Evolutionary conservation across 345 rosid genomes (phyloP).

Genomic region (Ricinus communis): DNA sequence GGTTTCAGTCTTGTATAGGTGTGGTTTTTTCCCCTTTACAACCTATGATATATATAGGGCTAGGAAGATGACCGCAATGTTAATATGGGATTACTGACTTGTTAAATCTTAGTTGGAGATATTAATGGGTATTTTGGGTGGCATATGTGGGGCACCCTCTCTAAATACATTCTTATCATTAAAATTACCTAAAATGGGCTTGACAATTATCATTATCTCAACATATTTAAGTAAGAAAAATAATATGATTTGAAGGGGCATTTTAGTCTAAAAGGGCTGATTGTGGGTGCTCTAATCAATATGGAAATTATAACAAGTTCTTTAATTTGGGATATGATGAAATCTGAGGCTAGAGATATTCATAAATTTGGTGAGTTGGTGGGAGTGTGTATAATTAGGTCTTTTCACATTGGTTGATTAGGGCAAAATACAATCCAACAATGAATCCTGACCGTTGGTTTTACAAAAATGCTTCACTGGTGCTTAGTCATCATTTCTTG

Average conservation of each 20-base stretch:
- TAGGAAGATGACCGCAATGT: not conserved
- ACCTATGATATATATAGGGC: constrained; percentile 2
- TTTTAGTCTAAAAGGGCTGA: not conserved
- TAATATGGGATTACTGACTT: not conserved
- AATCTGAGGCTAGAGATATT: not conserved
- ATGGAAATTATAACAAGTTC: not conserved
- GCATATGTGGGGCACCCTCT: not conserved
- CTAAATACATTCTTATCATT: not conserved
- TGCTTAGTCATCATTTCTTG: too few species aligned
- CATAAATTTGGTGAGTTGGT: not conserved
- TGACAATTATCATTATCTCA: not conserved
- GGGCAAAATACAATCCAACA: too few species aligned
- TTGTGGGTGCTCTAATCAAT: not conserved
- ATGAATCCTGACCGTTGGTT: too few species aligned
- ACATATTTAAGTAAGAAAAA: not conserved
- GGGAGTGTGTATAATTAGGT: too few species aligned
- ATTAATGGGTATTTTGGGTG: not conserved
- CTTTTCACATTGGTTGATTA: too few species aligned
- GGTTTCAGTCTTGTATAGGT: not conserved
- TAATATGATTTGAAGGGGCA: not conserved
- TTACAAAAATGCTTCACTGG: too few species aligned
- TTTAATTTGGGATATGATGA: not conserved
- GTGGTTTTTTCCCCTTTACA: not conserved
- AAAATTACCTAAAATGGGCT: not conserved
- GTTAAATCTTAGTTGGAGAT: constrained; percentile 2